Evolutionary conservation across 257 asterid species (phyloP), one percentile per base, ranked within the genome.

Genomic region (Lycium ferocissimum): DNA sequence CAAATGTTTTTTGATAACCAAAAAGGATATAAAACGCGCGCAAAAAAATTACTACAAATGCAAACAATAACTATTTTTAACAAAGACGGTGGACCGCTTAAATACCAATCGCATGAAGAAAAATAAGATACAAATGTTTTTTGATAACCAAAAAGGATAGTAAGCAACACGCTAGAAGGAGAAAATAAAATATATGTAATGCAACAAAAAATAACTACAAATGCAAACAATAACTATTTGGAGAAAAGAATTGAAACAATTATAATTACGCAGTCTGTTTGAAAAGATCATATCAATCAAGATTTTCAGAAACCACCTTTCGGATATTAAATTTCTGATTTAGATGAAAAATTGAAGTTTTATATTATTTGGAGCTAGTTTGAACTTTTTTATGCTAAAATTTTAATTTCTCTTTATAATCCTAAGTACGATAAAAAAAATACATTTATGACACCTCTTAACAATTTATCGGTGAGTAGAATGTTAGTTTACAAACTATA

Each of bases 251-350:
- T 14, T 37, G 76, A 69, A 37, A 69, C 51, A 67, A 15, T 12
- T 37, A 37, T 69, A 18, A 7, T 59, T 67, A 67, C 18, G 37
- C 37, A 2, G 3, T 62, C 8, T 20, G 20, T 3, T 3, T 10
- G 12, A 18, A 18, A 4, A 69, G 9, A 0, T n/a, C 17, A 9
- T 10, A 43, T 71, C 57, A 4, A 70, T 40, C 35, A 7, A 71
- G 57, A n/a, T n/a, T n/a, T 26, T 18, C 8, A 40, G 37, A 43
- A 43, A 17, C 33, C 54, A 5, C n/a, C 35, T n/a, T n/a, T n/a
- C n/a, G n/a, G n/a, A n/a, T n/a, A n/a, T 40, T 71, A 18, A 71
- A n/a, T 71, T 71, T 71, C 56, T 71, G 79, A 43, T 40, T 71
- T 43, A 17, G 79, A 71, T 40, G 56, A 71, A 43, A 71, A n/a